Conservation (phyloP, 306 rosid genomes). For the Citrullus colocynthis region DNA sequence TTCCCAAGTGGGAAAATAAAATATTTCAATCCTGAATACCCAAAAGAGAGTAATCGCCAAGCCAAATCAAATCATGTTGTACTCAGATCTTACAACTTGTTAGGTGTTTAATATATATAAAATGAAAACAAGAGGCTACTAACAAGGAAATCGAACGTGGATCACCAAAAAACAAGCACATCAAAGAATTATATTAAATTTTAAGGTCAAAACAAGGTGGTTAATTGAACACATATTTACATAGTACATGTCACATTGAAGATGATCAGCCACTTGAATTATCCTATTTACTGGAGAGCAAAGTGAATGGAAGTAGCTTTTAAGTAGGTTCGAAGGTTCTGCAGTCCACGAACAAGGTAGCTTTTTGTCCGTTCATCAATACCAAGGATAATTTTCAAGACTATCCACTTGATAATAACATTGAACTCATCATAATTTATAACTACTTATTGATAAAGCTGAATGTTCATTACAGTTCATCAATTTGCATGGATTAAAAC, state of each 20-base stretch:
- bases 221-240: slow-evolving; percentile 13
- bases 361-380: too few species aligned
- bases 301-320: too few species aligned
- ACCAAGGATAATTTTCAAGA: too few species aligned
- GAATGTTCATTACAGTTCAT: too few species aligned
- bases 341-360: too few species aligned
- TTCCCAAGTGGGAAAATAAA: not conserved
- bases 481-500: too few species aligned
- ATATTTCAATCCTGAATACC: not conserved
- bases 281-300: too few species aligned
- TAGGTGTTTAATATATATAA: not conserved
- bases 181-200: not conserved
- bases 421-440: too few species aligned
- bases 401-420: too few species aligned
- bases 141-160: not conserved
- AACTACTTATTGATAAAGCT: too few species aligned
- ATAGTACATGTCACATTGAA: not conserved
- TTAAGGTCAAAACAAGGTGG: slow-evolving; percentile 13
- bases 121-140: not conserved
- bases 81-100: not conserved
- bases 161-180: slow-evolving; percentile 11
- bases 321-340: too few species aligned
- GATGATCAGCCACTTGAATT: too few species aligned
- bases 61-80: not conserved
- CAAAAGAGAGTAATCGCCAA: not conserved